Base-by-base conservation (phyloP, 139 green algal genomes). In the Micractinium conductrix region DNA sequence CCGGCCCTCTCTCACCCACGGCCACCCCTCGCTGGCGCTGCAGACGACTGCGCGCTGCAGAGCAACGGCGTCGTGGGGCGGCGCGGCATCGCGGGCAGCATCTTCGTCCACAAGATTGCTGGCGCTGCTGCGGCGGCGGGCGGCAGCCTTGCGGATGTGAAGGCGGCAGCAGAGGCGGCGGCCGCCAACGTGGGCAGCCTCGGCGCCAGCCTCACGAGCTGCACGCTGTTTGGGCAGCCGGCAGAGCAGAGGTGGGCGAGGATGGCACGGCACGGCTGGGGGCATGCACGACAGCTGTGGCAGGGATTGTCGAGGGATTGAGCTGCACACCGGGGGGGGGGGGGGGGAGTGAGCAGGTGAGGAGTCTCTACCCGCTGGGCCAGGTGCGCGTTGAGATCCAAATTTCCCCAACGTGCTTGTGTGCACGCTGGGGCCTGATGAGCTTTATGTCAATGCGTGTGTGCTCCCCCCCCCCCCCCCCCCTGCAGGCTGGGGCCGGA, bases 61-160 rank as follows among this genome's bases (percentile, higher is more conserved):
- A 24, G 55, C 30, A 89, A 90, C 17, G 88, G 87, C 17, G 75
- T 95, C 7, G 91, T 92, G 4, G 95, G 95, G 0, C 82, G 93
- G 9, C 80, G 96, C 5, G 96, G 96, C n/a, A 89, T 99, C 28
- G 95, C 94, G 22, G 96, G 94, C 48, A 96, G 92, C 0, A 79
- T 96, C 5, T 84, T 98, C 24, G 95, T 98, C 3, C 89, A 95
- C 85, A 99, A 99, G 93, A 89, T 94, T n/a, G 94, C 94, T 17
- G 95, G 96, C 4, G 95, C 95, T 21, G 89, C 89, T 3, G 94
- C 96, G 17, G 93, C 90, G 35, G 78, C 83, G 5, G 93, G 95
- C 3, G 22, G 35, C 14, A 71, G 53, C 35, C 87, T 98, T 33
- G 72, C 73, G 1, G 89, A 92, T 17, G 94, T 98, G 44, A 60